A percentile compares a stretch with the other conserved stretches of the same genome.
Evolutionary conservation across 108 stramenopile genomes (phyloP).

Genomic region (Fragilariopsis cylindrus): DNA sequence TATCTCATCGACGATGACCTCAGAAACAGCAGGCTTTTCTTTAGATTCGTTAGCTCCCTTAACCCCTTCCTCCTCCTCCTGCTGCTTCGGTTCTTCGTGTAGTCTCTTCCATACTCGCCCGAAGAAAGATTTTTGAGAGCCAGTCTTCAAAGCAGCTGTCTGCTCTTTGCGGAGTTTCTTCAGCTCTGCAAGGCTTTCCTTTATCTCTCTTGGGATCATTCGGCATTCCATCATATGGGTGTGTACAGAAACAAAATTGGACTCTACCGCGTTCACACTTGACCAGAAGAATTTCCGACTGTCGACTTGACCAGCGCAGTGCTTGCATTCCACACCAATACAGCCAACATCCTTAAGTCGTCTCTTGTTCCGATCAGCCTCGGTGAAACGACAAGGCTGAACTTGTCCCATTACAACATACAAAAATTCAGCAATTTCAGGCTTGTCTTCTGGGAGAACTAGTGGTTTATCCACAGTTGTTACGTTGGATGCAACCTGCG

Average conservation of each 20-base stretch:
- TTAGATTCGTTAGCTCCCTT: conserved; percentile 1
- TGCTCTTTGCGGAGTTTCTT: conserved; percentile 87
- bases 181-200: conserved; percentile 58
- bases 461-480: conserved; percentile 58
- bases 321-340: conserved; percentile 91
- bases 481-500: conserved; percentile 71
- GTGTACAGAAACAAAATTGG: conserved; percentile 90
- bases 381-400: conserved; percentile 87
- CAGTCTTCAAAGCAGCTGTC: conserved; percentile 73
- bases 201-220: conserved; percentile 60
- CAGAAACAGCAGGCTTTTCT: too few species aligned
- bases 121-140: conserved; percentile 91
- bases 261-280: conserved; percentile 88
- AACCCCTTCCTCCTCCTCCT: background rate
- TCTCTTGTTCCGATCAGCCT: conserved; percentile 90
- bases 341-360: conserved; percentile 85
- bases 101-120: conserved; percentile 79
- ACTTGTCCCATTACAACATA: conserved; percentile 90
- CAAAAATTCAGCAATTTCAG: conserved; percentile 82
- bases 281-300: conserved; percentile 92
- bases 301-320: conserved; percentile 87
- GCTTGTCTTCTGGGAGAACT: conserved; percentile 81
- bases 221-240: conserved; percentile 90
- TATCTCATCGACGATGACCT: conserved; percentile 6
- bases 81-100: conserved; percentile 43